Conservation (phyloP, 345 rosid species). For the Bretschneidera sinensis region DNA sequence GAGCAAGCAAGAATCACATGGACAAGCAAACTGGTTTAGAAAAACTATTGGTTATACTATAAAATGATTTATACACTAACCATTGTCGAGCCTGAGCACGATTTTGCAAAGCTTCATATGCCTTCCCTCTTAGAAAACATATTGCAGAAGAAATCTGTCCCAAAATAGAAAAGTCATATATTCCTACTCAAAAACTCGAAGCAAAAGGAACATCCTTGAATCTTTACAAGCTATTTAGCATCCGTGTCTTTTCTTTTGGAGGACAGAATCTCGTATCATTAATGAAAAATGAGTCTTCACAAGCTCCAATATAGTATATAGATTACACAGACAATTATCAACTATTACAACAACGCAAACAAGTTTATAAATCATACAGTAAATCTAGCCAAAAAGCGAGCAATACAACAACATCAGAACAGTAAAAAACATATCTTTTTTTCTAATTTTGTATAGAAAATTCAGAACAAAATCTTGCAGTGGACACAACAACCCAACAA, state of each 20-base stretch:
- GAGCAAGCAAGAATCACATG: neutral
- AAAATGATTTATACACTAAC: constrained; percentile 30
- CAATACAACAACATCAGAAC: neutral
- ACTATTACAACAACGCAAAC: too few species aligned
- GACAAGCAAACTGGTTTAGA: constrained; percentile 7
- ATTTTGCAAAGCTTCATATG: constrained; percentile 88
- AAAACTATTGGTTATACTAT: too few species aligned
- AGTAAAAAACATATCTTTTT: neutral
- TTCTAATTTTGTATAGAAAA: too few species aligned
- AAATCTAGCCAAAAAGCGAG: neutral
- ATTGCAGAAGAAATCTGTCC: constrained; percentile 82
- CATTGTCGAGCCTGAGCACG: constrained; percentile 86
- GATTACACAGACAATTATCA: neutral
- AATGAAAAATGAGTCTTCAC: neutral
- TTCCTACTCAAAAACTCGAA: neutral
- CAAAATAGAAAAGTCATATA: constrained; percentile 7
- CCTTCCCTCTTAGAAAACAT: constrained; percentile 91
- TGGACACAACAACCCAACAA: too few species aligned
- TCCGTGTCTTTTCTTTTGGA: neutral
- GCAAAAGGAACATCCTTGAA: neutral
- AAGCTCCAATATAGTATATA: too few species aligned
- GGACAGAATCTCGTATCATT: neutral
- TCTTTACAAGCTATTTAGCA: neutral
- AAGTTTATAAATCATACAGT: too few species aligned
- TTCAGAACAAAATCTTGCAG: too few species aligned